phyloP scores from a whole-genome alignment of 257 asterid species.

The Salvia miltiorrhiza region DNA sequence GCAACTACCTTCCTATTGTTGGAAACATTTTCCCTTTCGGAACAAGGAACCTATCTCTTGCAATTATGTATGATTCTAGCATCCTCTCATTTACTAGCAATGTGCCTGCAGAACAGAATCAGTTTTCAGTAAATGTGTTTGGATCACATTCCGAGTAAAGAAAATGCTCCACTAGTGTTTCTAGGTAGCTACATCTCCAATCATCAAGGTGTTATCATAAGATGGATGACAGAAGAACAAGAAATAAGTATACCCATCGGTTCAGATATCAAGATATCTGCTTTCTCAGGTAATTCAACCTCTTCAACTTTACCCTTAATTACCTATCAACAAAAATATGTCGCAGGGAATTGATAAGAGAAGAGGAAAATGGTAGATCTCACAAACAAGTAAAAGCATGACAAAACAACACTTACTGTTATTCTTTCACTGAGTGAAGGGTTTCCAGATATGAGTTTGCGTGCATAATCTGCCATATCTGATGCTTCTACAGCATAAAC shows the following conservation, averaged over 20 bases:
- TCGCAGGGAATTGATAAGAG: constrained; percentile 10
- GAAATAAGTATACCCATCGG: constrained; percentile 81
- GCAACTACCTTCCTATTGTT: constrained; percentile 71
- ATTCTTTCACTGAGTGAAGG: constrained; percentile 68
- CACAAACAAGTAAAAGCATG: constrained; percentile 8
- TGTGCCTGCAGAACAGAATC: constrained; percentile 64
- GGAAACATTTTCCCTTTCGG: constrained; percentile 98
- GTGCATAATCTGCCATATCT: constrained; percentile 96
- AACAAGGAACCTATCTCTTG: constrained; percentile 94
- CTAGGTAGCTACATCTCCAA: constrained; percentile 8
- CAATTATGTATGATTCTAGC: constrained; percentile 95
- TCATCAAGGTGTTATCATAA: constrained; percentile 4
- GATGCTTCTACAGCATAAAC: constrained; percentile 99
- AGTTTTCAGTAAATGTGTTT: constrained; percentile 11
- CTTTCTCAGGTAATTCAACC: constrained; percentile 88
- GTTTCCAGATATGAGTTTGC: constrained; percentile 85
- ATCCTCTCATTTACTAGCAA: constrained; percentile 95
- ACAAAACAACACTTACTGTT: constrained; percentile 54
- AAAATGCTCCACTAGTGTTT: not conserved
- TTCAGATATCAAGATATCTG: constrained; percentile 94
- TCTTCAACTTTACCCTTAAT: constrained; percentile 97
- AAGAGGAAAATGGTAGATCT: constrained; percentile 1
- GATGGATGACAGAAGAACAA: constrained; percentile 6
- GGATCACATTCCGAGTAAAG: constrained; percentile 15
- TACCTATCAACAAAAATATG: constrained; percentile 49